These are phyloP conservation scores for Omphalea diandra DNA, from an alignment of 441 rosid genomes.

Conservation along the genomic window DNA sequence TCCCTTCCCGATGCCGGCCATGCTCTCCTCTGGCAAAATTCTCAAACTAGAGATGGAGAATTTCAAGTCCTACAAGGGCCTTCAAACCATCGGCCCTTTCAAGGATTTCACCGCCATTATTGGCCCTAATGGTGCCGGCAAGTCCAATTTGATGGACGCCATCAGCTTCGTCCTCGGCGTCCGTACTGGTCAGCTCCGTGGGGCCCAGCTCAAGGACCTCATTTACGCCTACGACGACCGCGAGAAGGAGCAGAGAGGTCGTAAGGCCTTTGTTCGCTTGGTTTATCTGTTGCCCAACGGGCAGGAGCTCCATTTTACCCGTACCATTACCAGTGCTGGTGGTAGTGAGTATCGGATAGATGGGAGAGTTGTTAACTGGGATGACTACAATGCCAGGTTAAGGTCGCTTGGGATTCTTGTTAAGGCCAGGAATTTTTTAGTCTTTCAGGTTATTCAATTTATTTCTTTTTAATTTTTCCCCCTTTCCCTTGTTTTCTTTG, in stretches of 20 bases:
- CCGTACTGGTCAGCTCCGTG: constrained; percentile 96
- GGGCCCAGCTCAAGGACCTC: constrained; percentile 92
- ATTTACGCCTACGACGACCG: constrained; percentile 93
- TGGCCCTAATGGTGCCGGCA: constrained; percentile 98
- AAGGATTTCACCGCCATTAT: constrained; percentile 96
- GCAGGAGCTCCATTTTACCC: constrained; percentile 77
- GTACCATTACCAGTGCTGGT: constrained; percentile 71
- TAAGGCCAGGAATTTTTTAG: constrained; percentile 95
- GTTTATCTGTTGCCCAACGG: constrained; percentile 75
- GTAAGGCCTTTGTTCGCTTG: constrained; percentile 80
- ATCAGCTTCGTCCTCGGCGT: constrained; percentile 99
- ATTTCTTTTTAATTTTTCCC: neutral
- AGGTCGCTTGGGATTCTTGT: constrained; percentile 91
- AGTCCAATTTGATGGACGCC: constrained; percentile 98
- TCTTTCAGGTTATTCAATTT: constrained; percentile 73
- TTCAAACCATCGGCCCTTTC: constrained; percentile 85
- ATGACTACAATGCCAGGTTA: constrained; percentile 77
- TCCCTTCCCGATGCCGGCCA: constrained; percentile 56
- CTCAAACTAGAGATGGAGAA: constrained; percentile 82
- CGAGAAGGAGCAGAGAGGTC: constrained; percentile 90
- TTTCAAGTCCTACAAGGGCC: constrained; percentile 97
- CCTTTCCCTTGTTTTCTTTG: neutral
- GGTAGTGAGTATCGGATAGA: constrained; percentile 92
- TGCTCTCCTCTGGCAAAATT: constrained; percentile 73
- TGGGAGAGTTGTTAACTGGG: constrained; percentile 78